These are phyloP conservation scores for Exophiala mesophila DNA, from an alignment of 2,329 filamentous ascomycete genomes.

Conservation along the genomic window DNA sequence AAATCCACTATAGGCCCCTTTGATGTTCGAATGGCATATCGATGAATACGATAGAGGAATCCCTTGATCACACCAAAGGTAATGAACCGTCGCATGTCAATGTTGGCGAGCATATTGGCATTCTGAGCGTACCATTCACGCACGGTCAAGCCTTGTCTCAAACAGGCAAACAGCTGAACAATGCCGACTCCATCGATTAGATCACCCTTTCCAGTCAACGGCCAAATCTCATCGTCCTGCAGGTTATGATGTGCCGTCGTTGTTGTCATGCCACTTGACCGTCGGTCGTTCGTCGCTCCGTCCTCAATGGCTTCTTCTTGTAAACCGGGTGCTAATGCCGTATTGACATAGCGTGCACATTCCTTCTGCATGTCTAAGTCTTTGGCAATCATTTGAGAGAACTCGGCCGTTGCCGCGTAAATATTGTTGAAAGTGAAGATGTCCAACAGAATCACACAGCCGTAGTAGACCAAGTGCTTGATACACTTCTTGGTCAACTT, in stretches of 20 bases:
- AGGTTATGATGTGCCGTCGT: constrained; percentile 18
- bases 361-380: constrained; percentile 79
- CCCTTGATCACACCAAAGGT: constrained; percentile 97
- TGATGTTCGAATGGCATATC: constrained; percentile 64
- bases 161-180: constrained; percentile 77
- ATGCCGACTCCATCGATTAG: constrained; percentile 48
- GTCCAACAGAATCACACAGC: constrained; percentile 82
- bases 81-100: constrained; percentile 86
- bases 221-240: constrained; percentile 37
- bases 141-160: constrained; percentile 76
- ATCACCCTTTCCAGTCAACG: constrained; percentile 33
- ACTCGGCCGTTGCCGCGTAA: constrained; percentile 75
- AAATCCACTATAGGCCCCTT: constrained; percentile 12
- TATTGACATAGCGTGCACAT: constrained; percentile 77
- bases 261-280: constrained; percentile 23
- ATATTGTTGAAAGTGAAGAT: constrained; percentile 92
- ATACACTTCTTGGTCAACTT: constrained; percentile 81
- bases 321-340: constrained; percentile 38
- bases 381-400: constrained; percentile 68
- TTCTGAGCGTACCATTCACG: constrained; percentile 81
- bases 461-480: constrained; percentile 87
- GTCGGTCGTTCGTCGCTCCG: constrained; percentile 8
- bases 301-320: constrained; percentile 23
- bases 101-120: constrained; percentile 63
- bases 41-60: constrained; percentile 86